A percentile compares a stretch with the other conserved stretches of the same genome.
These are phyloP conservation scores for Thraustotheca clavata DNA, from an alignment of 352 stramenopile genomes.

Conservation along the genomic window DNA sequence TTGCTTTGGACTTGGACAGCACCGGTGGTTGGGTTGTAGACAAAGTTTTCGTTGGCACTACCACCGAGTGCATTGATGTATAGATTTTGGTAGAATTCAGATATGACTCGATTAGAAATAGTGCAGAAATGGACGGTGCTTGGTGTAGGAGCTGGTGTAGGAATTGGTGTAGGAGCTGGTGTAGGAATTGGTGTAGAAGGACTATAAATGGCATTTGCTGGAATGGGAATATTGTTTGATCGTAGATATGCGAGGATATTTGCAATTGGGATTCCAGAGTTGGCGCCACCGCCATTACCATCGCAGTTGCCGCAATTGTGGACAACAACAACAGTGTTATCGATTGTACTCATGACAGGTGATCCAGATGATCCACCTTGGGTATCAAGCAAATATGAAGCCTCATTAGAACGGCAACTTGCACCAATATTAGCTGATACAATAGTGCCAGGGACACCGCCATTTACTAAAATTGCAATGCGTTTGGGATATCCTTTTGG, in stretches of 20 bases:
- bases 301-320: conserved; percentile 70
- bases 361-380: conserved; percentile 60
- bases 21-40: no score
- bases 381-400: conserved; percentile 63
- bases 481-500: conserved; percentile 47
- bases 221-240: conserved; percentile 32
- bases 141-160: background rate
- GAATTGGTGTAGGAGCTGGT: conserved; percentile 25
- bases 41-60: no score
- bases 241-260: conserved; percentile 50
- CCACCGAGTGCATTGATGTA: no score
- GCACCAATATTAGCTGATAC: conserved; percentile 29
- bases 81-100: no score
- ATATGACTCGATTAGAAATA: no score
- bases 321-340: conserved; percentile 56
- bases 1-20: no score
- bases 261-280: conserved; percentile 60
- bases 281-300: conserved; percentile 62
- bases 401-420: conserved; percentile 42
- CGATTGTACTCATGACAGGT: conserved; percentile 39
- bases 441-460: conserved; percentile 36
- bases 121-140: no score
- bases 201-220: no score
- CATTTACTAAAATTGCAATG: conserved; percentile 37
- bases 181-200: no score